A percentile compares a stretch with the other conserved stretches of the same genome.
phyloP scores from a whole-genome alignment of 345 rosid species.

The Nephelium lappaceum region DNA sequence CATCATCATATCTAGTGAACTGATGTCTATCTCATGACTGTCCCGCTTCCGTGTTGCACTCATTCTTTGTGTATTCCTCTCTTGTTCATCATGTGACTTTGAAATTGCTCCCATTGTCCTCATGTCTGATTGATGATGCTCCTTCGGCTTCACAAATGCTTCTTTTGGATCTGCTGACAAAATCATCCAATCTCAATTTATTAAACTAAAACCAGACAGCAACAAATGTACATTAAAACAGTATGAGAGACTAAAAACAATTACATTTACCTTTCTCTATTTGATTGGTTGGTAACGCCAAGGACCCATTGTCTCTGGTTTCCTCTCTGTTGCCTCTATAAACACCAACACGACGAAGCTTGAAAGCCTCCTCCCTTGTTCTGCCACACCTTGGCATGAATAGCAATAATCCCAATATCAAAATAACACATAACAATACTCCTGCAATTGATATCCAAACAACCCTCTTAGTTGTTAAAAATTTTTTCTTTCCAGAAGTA shows the following conservation, averaged over 20 bases:
- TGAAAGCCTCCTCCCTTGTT: constrained; percentile 57
- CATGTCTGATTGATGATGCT: constrained; percentile 35
- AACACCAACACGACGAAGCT: constrained; percentile 70
- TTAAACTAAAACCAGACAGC: constrained; percentile 13
- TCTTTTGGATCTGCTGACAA: constrained; percentile 58
- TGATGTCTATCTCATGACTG: constrained; percentile 65
- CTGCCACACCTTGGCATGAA: constrained; percentile 55
- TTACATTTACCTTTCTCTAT: constrained; percentile 62
- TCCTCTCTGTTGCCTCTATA: constrained; percentile 68
- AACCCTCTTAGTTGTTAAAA: constrained; percentile 51
- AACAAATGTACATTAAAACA: constrained; percentile 3
- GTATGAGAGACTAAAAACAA: constrained; percentile 7
- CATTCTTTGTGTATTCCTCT: constrained; percentile 38
- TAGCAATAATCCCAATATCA: constrained; percentile 56
- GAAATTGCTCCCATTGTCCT: constrained; percentile 52
- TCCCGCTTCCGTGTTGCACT: constrained; percentile 37
- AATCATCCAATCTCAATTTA: neutral
- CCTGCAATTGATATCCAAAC: constrained; percentile 82
- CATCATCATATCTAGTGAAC: constrained; percentile 45
- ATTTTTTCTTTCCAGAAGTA: constrained; percentile 43
- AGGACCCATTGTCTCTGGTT: constrained; percentile 44
- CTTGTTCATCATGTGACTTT: constrained; percentile 50
- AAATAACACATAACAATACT: constrained; percentile 52
- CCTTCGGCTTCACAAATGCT: constrained; percentile 33
- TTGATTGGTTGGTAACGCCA: constrained; percentile 46